Percentiles rank a stretch among this genome's conserved stretches.
These are phyloP conservation scores for Yarrowia alimentaria DNA, from an alignment of 805 yeast genomes.

Conservation along the genomic window DNA sequence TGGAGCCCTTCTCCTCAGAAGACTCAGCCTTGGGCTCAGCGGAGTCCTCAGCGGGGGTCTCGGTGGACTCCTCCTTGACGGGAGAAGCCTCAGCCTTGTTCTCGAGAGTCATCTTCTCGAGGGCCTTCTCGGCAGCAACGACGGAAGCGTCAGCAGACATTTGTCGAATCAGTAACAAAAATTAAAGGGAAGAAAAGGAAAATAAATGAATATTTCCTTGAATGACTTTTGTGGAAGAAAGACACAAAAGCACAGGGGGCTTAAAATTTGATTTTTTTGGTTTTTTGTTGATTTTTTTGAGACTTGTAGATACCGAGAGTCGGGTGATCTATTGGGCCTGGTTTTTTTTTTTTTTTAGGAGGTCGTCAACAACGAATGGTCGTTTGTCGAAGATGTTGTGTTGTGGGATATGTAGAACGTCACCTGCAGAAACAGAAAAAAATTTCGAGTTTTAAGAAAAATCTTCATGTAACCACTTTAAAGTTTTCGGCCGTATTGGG, in stretches of 20 bases:
- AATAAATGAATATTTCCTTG: constrained; percentile 16
- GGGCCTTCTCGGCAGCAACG: constrained; percentile 41
- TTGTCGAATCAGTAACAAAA: constrained; percentile 26
- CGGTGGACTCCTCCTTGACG: constrained; percentile 35
- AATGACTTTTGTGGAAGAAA: constrained; percentile 15
- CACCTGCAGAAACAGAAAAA: constrained; percentile 19
- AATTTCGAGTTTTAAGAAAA: constrained; percentile 17
- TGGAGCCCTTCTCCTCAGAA: constrained; percentile 33
- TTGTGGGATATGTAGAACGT: constrained; percentile 28
- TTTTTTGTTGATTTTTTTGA: constrained; percentile 8
- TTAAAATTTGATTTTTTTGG: constrained; percentile 21
- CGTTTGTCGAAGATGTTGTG: constrained; percentile 27
- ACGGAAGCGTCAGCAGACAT: constrained; percentile 41
- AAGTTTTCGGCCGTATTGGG: constrained; percentile 23
- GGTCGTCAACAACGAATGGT: constrained; percentile 27
- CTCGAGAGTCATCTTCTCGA: constrained; percentile 39
- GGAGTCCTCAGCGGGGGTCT: constrained; percentile 58
- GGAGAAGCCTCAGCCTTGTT: constrained; percentile 34
- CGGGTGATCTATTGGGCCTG: constrained; percentile 26
- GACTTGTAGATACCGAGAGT: constrained; percentile 17
- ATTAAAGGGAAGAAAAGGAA: constrained; percentile 21
- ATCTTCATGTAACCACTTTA: constrained; percentile 23
- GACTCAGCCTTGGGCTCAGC: constrained; percentile 53
- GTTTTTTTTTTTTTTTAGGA: constrained; percentile 20
- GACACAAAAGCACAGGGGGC: constrained; percentile 26